Conservation (phyloP, 2,329 filamentous ascomycete genomes). For the Penicillium expansum region DNA sequence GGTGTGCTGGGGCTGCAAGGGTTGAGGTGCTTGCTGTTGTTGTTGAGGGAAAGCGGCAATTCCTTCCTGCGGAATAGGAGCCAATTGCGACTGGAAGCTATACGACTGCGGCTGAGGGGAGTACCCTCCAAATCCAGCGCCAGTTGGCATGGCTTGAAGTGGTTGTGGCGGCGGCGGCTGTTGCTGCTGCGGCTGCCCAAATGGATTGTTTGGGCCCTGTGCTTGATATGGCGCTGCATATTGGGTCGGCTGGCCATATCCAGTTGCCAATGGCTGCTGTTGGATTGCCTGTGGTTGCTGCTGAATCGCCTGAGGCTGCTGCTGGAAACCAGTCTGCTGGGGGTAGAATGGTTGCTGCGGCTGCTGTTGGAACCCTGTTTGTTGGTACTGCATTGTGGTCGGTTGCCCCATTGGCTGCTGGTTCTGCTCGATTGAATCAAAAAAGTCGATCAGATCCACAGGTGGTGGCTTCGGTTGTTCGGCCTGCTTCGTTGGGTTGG, state of each 20-base stretch:
- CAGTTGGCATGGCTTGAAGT: slow-evolving; percentile 63
- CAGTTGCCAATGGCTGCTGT: slow-evolving; percentile 35
- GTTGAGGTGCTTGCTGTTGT: slow-evolving; percentile 33
- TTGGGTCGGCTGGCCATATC: slow-evolving; percentile 19
- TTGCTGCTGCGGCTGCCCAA: slow-evolving; percentile 30
- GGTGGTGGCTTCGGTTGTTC: slow-evolving; percentile 40
- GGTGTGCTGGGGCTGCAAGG: slow-evolving; percentile 54
- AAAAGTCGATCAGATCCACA: slow-evolving; percentile 87
- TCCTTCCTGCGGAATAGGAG: slow-evolving; percentile 51
- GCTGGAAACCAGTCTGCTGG: slow-evolving; percentile 39
- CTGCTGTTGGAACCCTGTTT: slow-evolving; percentile 38
- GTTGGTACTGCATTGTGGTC: slow-evolving; percentile 39
- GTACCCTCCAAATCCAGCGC: slow-evolving; percentile 81
- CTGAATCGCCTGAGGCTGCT: slow-evolving; percentile 33
- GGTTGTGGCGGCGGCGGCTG: slow-evolving; percentile 42
- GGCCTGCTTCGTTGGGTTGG: slow-evolving; percentile 29
- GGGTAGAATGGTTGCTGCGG: slow-evolving; percentile 35
- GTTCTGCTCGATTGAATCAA: slow-evolving; percentile 87
- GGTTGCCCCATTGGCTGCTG: slow-evolving; percentile 65
- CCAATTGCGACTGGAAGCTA: slow-evolving; percentile 42
- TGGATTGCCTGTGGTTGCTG: slow-evolving; percentile 31
- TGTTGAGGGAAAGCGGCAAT: slow-evolving; percentile 47
- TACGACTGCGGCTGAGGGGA: slow-evolving; percentile 65
- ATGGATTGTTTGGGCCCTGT: slow-evolving; percentile 36
- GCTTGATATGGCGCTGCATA: slow-evolving; percentile 27